Conservation (phyloP, 208 protist species). For the Trypanosoma theileri region DNA sequence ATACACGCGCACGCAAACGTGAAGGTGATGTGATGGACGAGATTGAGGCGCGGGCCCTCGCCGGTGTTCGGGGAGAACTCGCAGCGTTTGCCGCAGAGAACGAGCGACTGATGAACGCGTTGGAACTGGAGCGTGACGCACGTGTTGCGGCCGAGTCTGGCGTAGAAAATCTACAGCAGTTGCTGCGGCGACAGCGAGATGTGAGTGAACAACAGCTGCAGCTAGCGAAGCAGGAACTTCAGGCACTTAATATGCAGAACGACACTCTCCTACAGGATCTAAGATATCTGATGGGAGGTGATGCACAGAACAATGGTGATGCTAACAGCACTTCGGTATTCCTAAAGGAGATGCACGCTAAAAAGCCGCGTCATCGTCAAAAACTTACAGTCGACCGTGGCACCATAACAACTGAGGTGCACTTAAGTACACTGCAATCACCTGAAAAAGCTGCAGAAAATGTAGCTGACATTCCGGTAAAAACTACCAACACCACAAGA, state of each 20-base stretch:
- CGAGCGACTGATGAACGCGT: constrained; percentile 16
- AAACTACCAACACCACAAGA: neutral
- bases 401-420: constrained; percentile 18
- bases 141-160: constrained; percentile 5
- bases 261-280: constrained; percentile 28
- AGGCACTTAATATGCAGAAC: constrained; percentile 32
- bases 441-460: neutral
- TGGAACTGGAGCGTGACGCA: constrained; percentile 12
- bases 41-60: constrained; percentile 13
- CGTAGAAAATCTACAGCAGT: constrained; percentile 11
- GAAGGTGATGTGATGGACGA: constrained; percentile 11
- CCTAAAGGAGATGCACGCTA: no score
- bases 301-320: neutral
- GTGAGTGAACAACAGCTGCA: constrained; percentile 6
- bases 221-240: constrained; percentile 20
- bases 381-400: constrained; percentile 12
- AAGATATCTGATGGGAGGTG: constrained; percentile 16
- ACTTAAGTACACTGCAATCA: neutral
- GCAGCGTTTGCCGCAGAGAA: constrained; percentile 27
- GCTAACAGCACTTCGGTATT: neutral
- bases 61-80: neutral
- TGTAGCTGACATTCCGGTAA: neutral
- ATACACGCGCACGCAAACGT: neutral
- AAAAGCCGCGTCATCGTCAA: neutral
- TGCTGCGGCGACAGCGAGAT: constrained; percentile 11